Evolutionary conservation across 495 filamentous ascomycete species (phyloP).

Genomic region (Apiosordaria backusii): DNA sequence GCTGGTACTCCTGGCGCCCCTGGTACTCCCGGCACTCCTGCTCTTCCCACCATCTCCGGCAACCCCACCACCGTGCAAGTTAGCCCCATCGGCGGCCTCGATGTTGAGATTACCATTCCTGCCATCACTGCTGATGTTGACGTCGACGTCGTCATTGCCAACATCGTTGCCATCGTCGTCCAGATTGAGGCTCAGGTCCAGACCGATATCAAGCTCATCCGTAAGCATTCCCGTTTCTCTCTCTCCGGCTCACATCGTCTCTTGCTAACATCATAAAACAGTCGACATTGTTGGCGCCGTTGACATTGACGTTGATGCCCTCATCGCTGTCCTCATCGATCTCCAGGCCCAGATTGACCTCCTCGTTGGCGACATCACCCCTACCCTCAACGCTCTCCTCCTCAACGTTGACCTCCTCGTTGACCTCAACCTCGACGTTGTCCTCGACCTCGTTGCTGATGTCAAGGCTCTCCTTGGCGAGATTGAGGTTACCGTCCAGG

Average conservation of each 20-base stretch:
- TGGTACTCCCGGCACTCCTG: neutral
- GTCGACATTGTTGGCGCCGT: constrained; percentile 6
- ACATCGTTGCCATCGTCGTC: neutral
- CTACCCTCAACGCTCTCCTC: constrained; percentile 7
- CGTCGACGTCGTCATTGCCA: neutral
- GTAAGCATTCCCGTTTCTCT: neutral
- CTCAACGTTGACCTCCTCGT: constrained; percentile 11
- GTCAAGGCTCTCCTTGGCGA: constrained; percentile 11
- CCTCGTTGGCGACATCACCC: constrained; percentile 4
- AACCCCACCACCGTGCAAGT: neutral
- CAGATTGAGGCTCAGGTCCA: neutral
- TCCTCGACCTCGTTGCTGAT: constrained; percentile 15
- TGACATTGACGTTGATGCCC: constrained; percentile 16
- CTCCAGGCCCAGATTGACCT: constrained; percentile 16
- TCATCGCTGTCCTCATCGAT: constrained; percentile 11
- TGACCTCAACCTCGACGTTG: constrained; percentile 6
- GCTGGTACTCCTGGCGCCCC: neutral
- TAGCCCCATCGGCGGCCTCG: neutral
- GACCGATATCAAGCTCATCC: constrained; percentile 11
- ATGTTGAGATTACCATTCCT: neutral
- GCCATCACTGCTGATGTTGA: neutral
- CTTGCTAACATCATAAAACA: neutral
- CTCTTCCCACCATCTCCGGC: neutral
- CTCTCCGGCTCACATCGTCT: neutral
- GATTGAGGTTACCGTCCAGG: constrained; percentile 11